phyloP scores from a whole-genome alignment of 306 rosid genomes.

The Glycine latifolia region DNA sequence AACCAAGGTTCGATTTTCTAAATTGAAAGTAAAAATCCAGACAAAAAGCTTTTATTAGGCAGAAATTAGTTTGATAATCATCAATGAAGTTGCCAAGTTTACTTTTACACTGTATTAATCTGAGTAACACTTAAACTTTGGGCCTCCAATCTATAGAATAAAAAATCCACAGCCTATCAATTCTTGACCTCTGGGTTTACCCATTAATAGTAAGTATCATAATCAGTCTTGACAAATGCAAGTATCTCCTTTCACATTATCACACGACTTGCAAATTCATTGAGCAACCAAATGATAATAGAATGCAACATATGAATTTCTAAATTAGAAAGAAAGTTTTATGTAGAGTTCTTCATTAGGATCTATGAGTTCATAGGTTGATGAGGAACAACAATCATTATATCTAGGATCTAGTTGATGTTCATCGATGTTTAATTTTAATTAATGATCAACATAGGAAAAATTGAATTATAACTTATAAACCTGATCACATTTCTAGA shows the following conservation, averaged over 20 bases:
- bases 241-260: conserved; percentile 11
- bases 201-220: neutral
- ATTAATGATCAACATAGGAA: neutral
- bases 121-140: conserved; percentile 1
- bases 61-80: conserved; percentile 12
- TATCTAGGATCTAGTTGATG: neutral
- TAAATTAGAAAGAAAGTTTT: neutral
- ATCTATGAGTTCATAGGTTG: neutral
- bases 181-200: neutral
- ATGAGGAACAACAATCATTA: neutral
- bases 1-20: no score
- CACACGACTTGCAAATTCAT: neutral
- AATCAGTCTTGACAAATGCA: neutral
- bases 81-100: conserved; percentile 1
- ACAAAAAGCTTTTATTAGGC: neutral
- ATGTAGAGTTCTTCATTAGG: conserved; percentile 15
- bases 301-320: neutral
- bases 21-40: neutral
- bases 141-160: neutral
- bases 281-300: neutral
- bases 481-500: conserved; percentile 30
- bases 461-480: neutral
- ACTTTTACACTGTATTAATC: neutral
- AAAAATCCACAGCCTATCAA: conserved; percentile 14
- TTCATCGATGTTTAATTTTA: conserved; percentile 1